A percentile compares a stretch with the other conserved stretches of the same genome.
Conservation (phyloP, 2,329 filamentous ascomycete species). For the Tricladium varicosporioides region DNA sequence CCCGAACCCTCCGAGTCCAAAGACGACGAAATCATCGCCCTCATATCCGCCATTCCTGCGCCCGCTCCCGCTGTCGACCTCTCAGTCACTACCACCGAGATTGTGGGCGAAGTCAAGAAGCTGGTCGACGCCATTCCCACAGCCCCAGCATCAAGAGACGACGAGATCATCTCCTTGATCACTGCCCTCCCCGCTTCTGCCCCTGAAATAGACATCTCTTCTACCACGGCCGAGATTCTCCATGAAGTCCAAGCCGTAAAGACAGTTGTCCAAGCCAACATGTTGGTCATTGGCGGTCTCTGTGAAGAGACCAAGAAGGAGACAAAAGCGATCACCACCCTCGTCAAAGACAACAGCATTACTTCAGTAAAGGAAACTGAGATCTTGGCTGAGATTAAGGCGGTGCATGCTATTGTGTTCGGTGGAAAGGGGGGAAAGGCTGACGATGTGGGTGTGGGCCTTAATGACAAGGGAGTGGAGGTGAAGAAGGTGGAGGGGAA, state of each 20-base stretch:
- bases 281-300: too few species aligned
- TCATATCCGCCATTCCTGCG: neutral
- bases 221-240: neutral
- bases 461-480: conserved; percentile 20
- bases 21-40: neutral
- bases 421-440: conserved; percentile 6
- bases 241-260: neutral
- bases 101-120: too few species aligned
- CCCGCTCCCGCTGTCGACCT: too few species aligned
- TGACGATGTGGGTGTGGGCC: too few species aligned
- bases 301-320: too few species aligned
- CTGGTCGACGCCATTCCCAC: too few species aligned
- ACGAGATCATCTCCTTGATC: neutral
- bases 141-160: neutral
- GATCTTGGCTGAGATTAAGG: conserved; percentile 18
- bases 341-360: conserved; percentile 1
- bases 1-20: conserved; percentile 5
- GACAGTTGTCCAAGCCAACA: neutral
- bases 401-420: conserved; percentile 9
- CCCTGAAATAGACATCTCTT: neutral
- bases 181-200: neutral
- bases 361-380: neutral
- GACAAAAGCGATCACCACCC: neutral
- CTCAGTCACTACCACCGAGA: too few species aligned
- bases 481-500: conserved; percentile 18